Evolutionary conservation across 2,329 filamentous ascomycete genomes (phyloP).

Genomic region (Sordariomycetes sp.): DNA sequence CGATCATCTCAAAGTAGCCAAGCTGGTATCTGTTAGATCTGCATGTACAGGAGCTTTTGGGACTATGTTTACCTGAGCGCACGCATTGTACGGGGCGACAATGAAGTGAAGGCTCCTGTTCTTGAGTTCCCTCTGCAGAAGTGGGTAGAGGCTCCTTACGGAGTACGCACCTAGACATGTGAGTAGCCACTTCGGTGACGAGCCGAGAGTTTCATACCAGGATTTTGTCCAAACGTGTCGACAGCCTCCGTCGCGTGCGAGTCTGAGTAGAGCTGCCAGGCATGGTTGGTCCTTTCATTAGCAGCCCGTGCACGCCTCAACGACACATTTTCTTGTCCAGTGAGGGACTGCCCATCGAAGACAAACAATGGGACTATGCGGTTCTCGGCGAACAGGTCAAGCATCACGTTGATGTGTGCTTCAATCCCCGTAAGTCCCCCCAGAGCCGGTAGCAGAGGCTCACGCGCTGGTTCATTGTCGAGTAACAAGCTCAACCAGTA

Average conservation of each 20-base stretch:
- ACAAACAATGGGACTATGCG: slow-evolving; percentile 77
- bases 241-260: slow-evolving; percentile 75
- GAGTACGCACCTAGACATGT: slow-evolving; percentile 53
- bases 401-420: slow-evolving; percentile 64
- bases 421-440: slow-evolving; percentile 79
- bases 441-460: slow-evolving; percentile 82
- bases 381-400: slow-evolving; percentile 61
- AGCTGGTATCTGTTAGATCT: slow-evolving; percentile 39
- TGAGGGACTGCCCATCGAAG: slow-evolving; percentile 79
- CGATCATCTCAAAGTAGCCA: slow-evolving; percentile 63
- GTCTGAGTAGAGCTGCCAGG: slow-evolving; percentile 81
- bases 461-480: slow-evolving; percentile 59
- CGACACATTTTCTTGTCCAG: slow-evolving; percentile 63
- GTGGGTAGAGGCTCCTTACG: slow-evolving; percentile 64
- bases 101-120: slow-evolving; percentile 64
- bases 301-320: slow-evolving; percentile 56
- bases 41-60: background rate
- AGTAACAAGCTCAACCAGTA: slow-evolving; percentile 80
- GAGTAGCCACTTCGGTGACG: slow-evolving; percentile 10
- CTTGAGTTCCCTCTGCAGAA: slow-evolving; percentile 66
- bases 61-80: slow-evolving; percentile 57
- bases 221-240: slow-evolving; percentile 68
- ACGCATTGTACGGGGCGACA: slow-evolving; percentile 80
- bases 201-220: slow-evolving; percentile 42
- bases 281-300: slow-evolving; percentile 62